Conservation (phyloP, 768 basidiomycete species). For the Tricholoma hemisulphureum region DNA sequence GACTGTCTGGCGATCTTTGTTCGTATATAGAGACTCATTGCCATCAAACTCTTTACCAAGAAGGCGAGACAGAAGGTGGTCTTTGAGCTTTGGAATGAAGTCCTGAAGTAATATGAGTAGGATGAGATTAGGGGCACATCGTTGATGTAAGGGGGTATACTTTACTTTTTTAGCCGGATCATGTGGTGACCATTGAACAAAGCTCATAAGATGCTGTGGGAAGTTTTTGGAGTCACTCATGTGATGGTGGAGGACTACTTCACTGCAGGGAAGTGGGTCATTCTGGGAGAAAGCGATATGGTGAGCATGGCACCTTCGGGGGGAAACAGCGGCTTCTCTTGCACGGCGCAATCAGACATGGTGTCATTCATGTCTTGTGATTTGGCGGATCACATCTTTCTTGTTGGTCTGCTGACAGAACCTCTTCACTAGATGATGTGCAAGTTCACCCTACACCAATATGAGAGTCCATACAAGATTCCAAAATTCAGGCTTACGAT, state of each 20-base stretch:
- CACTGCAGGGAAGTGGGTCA: not conserved
- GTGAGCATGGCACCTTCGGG: not conserved
- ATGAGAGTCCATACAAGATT: not conserved
- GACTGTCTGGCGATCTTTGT: not conserved
- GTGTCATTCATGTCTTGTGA: slow-evolving; percentile 11
- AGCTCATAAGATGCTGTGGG: not conserved
- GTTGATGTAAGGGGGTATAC: not conserved
- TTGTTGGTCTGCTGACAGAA: slow-evolving; percentile 2
- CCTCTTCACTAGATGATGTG: slow-evolving; percentile 11
- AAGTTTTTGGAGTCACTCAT: not conserved
- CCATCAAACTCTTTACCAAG: slow-evolving; percentile 14
- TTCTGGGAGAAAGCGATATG: not conserved
- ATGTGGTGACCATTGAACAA: not conserved
- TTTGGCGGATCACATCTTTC: slow-evolving; percentile 6
- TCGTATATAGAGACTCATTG: not conserved
- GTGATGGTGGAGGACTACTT: not conserved
- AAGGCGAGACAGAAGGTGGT: slow-evolving; percentile 13
- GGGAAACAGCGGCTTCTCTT: not conserved
- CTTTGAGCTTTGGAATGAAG: slow-evolving; percentile 26
- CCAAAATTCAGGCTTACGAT: not conserved
- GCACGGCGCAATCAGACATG: slow-evolving; percentile 1
- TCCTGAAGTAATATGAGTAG: slow-evolving; percentile 14
- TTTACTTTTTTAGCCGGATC: not conserved
- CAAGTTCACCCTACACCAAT: slow-evolving; percentile 13
- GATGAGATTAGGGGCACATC: not conserved